Evolutionary conservation across 164 flowering plant species (phyloP).

Genomic region (Euptelea pleiosperma): DNA sequence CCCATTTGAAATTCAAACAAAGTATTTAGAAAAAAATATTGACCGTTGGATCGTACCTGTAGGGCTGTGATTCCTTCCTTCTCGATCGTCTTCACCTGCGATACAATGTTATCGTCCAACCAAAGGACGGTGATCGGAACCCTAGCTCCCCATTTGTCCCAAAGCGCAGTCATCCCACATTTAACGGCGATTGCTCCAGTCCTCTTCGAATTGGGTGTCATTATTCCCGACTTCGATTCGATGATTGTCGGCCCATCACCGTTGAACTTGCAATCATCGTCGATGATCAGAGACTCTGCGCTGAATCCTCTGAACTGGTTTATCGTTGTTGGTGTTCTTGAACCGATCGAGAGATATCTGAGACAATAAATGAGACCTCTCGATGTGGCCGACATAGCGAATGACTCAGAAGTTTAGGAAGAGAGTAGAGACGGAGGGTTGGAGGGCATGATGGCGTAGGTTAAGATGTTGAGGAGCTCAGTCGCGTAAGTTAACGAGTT

Average conservation of each 20-base stretch:
- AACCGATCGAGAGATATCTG: conserved; percentile 27
- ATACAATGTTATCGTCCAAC: conserved; percentile 85
- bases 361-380: conserved; percentile 67
- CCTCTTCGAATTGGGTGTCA: conserved; percentile 65
- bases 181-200: conserved; percentile 84
- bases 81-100: conserved; percentile 84
- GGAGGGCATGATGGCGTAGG: not conserved
- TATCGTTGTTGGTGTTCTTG: conserved; percentile 12
- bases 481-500: too few relatives aligned
- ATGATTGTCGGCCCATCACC: conserved; percentile 28
- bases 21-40: too few relatives aligned
- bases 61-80: conserved; percentile 78
- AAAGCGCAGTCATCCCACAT: conserved; percentile 87
- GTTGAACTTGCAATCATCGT: not conserved
- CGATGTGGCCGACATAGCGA: conserved; percentile 51
- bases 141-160: conserved; percentile 97
- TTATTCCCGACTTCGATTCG: conserved; percentile 45
- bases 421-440: not conserved
- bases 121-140: conserved; percentile 75
- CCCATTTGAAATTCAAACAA: too few relatives aligned
- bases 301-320: conserved; percentile 33
- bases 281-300: conserved; percentile 23
- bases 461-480: not conserved
- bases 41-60: conserved; percentile 76
- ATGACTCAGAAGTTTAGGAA: conserved; percentile 1